Conservation (phyloP, 2,329 filamentous ascomycete genomes). For the Albifimbria verrucaria region DNA sequence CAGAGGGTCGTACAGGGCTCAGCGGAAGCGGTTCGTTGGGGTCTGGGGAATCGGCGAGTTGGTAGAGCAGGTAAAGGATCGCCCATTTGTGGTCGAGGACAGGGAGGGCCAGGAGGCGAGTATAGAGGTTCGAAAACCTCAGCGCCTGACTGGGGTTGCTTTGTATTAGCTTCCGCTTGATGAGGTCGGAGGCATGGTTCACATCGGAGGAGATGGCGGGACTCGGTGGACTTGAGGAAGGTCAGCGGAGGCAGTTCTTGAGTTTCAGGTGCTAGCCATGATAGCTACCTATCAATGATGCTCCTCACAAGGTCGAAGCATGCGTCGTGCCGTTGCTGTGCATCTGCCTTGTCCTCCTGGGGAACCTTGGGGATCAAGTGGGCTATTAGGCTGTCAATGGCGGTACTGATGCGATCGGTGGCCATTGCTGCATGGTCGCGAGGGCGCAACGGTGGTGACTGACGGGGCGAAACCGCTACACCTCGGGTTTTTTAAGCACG, state of each 20-base stretch:
- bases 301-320: constrained; percentile 49
- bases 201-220: constrained; percentile 66
- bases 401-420: constrained; percentile 69
- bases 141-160: constrained; percentile 76
- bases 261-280: neutral
- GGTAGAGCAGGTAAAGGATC: constrained; percentile 86
- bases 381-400: constrained; percentile 74
- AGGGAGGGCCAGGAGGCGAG: constrained; percentile 81
- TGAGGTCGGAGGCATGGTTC: constrained; percentile 88
- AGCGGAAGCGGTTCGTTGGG: constrained; percentile 49
- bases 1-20: constrained; percentile 37
- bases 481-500: too few species aligned
- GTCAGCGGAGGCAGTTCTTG: constrained; percentile 3
- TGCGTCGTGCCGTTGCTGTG: constrained; percentile 66
- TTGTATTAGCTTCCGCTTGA: constrained; percentile 81
- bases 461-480: neutral
- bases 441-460: neutral
- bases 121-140: constrained; percentile 87
- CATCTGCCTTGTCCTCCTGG: constrained; percentile 63
- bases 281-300: constrained; percentile 48
- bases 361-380: constrained; percentile 67
- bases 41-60: constrained; percentile 68
- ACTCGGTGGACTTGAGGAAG: constrained; percentile 39
- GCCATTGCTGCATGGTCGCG: constrained; percentile 53
- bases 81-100: constrained; percentile 96